Base-by-base conservation (phyloP, 1,139 yeast species). In the Kurtzmaniella quercitrusa region DNA sequence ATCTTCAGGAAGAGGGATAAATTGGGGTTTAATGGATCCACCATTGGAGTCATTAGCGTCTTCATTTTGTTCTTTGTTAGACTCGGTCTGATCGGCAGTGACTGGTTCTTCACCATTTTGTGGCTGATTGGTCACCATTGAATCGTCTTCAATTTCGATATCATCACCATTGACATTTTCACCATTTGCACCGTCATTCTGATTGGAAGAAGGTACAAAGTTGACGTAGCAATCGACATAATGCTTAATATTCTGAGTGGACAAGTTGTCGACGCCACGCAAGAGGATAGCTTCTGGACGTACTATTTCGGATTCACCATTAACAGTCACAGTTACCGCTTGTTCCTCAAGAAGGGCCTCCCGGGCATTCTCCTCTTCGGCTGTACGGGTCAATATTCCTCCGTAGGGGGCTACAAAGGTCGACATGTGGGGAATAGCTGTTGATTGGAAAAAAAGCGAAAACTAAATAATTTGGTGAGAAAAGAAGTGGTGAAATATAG, bases 261-360 rank as follows among this genome's bases (percentile, higher is more conserved):
- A 76, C 47, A 85, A 65, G 41, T 74, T 79, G 49, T 85, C 88
- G 2, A 85, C 93, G 16, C 94, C 94, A 40, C 65, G 58, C 3
- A 85, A 48, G 44, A 65, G 69, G 20, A 85, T 50, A 0, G 85
- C 76, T 39, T 78, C 80, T 8, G 78, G 76, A 40, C 80, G 51
- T 21, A 64, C 42, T 1, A 52, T 54, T 47, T 66, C 65, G 7
- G 61, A 49, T 37, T 49, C 47, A n/a, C 68, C 66, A 42, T 68
- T 58, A 32, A 62, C 59, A 2, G 44, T 50, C n/a, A 72, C 65
- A 37, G 66, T 67, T 12, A 68, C 60, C 23, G 64, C 55, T 47
- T 71, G 73, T 44, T 59, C 54, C 41, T 65, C 52, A 40, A 71
- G 56, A 40, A 54, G 55, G 12, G 56, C 56, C 41, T 65, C 63